Base-by-base conservation (phyloP, 1,284 basidiomycete genomes). In the Porodaedalea pini region DNA sequence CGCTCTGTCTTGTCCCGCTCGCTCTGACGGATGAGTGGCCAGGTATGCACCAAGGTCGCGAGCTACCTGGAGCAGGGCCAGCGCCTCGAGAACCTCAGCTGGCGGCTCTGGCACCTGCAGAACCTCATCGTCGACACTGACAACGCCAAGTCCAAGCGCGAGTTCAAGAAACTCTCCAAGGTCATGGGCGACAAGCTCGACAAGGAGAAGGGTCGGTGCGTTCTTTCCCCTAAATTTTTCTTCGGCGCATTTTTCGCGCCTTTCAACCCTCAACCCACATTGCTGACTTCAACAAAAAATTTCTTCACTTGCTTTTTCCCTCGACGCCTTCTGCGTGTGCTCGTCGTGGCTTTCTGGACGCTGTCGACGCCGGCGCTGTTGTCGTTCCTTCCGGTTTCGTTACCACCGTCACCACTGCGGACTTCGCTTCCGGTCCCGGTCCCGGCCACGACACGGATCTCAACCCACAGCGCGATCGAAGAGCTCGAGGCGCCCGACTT, bases 71-170 rank as follows among this genome's bases (percentile, higher is more conserved):
- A 92, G 74, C 88, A 90, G 70, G 89, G 90, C 54, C 86, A 89
- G 70, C 78, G 88, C 54, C 88, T 91, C 65, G 90, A 92, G 79
- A 92, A 92, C 78, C 74, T 91, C 72, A 86, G 83, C 65, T 92
- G 89, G 90, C 81, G 89, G 65, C 79, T 91, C 71, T 92, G 89
- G 89, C 88, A 91, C 69, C 82, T 91, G 58, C 90, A 92, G 73
- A 89, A 85, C 66, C 80, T 92, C 66, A 90, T 91, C 77, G 88
- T 91, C 72, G 89, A 92, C 71, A 80, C 82, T 61, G 89, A 92
- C 78, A 91, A 90, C 63, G 88, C 89, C 49, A 87, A 83, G 71
- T 86, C 85, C 31, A 90, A 90, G 69, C 85, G 89, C 57, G 89
- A 91, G 72, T 92, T 92, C 78, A 88, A 86, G 75, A 89, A 88